These are phyloP conservation scores for Claviceps arundinis DNA, from an alignment of 2,329 filamentous ascomycete species.

Conservation along the genomic window DNA sequence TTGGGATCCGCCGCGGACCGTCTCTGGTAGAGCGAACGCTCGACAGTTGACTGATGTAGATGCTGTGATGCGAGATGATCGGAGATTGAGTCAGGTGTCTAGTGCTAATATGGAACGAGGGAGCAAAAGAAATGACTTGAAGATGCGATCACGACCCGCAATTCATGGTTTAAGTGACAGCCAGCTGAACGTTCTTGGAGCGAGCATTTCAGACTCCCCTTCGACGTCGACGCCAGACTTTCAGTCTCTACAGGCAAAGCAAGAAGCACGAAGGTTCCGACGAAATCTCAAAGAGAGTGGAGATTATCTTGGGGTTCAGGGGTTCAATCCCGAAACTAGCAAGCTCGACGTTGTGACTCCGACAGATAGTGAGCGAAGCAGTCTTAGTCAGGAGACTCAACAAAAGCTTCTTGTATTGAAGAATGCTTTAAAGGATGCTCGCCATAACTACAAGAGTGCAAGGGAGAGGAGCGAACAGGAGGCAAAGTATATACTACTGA, in stretches of 20 bases:
- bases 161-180: neutral
- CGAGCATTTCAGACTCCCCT: neutral
- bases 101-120: conserved; percentile 4
- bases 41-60: neutral
- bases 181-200: neutral
- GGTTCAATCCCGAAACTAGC: conserved; percentile 43
- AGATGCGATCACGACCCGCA: neutral
- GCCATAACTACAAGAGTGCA: conserved; percentile 23
- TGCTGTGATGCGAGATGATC: neutral
- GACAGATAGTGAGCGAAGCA: conserved; percentile 31
- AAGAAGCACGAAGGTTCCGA: conserved; percentile 22
- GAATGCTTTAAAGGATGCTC: conserved; percentile 20
- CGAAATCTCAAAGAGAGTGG: conserved; percentile 38
- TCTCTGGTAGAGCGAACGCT: conserved; percentile 7
- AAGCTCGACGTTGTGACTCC: conserved; percentile 37
- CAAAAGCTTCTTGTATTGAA: conserved; percentile 20
- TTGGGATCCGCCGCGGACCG: conserved; percentile 23
- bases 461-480: conserved; percentile 33
- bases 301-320: conserved; percentile 46
- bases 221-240: neutral
- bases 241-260: conserved; percentile 15
- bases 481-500: conserved; percentile 18
- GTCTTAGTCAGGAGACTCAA: conserved; percentile 17
- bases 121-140: neutral
- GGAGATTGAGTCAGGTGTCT: conserved; percentile 11